These are phyloP conservation scores for Phaffomyces antillensis DNA, from an alignment of 805 yeast genomes.

Conservation along the genomic window DNA sequence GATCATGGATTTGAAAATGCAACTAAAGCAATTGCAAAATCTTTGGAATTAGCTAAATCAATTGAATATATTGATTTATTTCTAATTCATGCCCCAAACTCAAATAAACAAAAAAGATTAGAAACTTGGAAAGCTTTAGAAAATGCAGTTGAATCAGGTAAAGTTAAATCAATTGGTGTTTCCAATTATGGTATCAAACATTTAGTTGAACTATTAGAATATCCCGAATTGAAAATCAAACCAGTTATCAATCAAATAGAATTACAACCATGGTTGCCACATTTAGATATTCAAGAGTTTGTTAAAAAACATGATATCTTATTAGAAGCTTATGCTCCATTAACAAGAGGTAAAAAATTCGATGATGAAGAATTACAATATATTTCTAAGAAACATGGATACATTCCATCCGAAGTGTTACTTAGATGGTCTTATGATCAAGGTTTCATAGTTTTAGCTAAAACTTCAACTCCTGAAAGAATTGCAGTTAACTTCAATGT, in stretches of 20 bases:
- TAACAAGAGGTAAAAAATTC: conserved; percentile 55
- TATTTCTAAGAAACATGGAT: conserved; percentile 37
- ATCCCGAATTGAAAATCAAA: conserved; percentile 45
- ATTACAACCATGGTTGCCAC: conserved; percentile 77
- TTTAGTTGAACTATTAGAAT: conserved; percentile 49
- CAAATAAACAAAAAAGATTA: conserved; percentile 40
- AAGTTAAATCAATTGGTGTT: conserved; percentile 65
- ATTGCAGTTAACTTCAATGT: conserved; percentile 13
- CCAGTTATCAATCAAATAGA: conserved; percentile 79
- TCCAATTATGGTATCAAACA: conserved; percentile 63
- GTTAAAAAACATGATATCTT: conserved; percentile 48
- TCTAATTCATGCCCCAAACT: conserved; percentile 59
- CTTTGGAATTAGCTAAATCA: conserved; percentile 42
- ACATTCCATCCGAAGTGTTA: conserved; percentile 14
- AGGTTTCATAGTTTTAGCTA: conserved; percentile 18
- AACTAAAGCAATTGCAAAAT: conserved; percentile 45
- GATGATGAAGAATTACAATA: conserved; percentile 44
- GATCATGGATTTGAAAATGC: conserved; percentile 53
- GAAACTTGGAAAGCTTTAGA: conserved; percentile 71
- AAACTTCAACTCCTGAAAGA: conserved; percentile 15
- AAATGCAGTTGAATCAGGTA: conserved; percentile 55
- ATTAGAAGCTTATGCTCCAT: conserved; percentile 76
- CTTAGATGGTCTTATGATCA: conserved; percentile 20
- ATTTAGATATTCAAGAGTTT: conserved; percentile 54
- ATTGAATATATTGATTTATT: conserved; percentile 67